Evolutionary conservation across 768 basidiomycete genomes (phyloP).

Genomic region (Amanita pallidorosea): DNA sequence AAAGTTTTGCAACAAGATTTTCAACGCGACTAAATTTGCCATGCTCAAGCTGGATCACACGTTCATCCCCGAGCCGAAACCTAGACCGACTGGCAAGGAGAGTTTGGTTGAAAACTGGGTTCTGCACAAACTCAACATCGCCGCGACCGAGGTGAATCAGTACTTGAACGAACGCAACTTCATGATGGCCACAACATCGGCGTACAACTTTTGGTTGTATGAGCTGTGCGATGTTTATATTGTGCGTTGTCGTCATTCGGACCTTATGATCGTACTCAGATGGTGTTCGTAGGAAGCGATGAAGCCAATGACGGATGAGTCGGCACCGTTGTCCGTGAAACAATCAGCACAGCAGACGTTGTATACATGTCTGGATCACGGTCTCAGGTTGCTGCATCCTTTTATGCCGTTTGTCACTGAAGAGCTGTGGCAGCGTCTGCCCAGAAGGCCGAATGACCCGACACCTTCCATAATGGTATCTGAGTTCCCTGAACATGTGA

Average conservation of each 20-base stretch:
- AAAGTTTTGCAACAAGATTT: slow-evolving; percentile 99
- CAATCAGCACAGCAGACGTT: slow-evolving; percentile 91
- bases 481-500: slow-evolving; percentile 67
- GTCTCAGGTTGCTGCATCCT: slow-evolving; percentile 84
- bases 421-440: slow-evolving; percentile 95
- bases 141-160: slow-evolving; percentile 66
- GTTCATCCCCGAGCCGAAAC: slow-evolving; percentile 64
- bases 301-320: slow-evolving; percentile 92
- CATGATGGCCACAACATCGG: slow-evolving; percentile 78
- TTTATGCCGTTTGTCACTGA: slow-evolving; percentile 99
- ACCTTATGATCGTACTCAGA: neutral
- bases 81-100: slow-evolving; percentile 80
- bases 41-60: slow-evolving; percentile 88
- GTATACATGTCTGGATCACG: slow-evolving; percentile 89
- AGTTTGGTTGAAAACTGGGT: slow-evolving; percentile 93
- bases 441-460: slow-evolving; percentile 70
- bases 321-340: slow-evolving; percentile 47
- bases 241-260: slow-evolving; percentile 30
- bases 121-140: slow-evolving; percentile 83
- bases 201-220: slow-evolving; percentile 95
- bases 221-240: slow-evolving; percentile 99
- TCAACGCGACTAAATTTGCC: slow-evolving; percentile 99
- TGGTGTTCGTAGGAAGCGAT: slow-evolving; percentile 72
- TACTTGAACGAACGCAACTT: slow-evolving; percentile 78
- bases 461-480: slow-evolving; percentile 89